A percentile compares a stretch with the other conserved stretches of the same genome.
Evolutionary conservation across 1,284 basidiomycete species (phyloP).

Genomic region (Ustilago loliicola): DNA sequence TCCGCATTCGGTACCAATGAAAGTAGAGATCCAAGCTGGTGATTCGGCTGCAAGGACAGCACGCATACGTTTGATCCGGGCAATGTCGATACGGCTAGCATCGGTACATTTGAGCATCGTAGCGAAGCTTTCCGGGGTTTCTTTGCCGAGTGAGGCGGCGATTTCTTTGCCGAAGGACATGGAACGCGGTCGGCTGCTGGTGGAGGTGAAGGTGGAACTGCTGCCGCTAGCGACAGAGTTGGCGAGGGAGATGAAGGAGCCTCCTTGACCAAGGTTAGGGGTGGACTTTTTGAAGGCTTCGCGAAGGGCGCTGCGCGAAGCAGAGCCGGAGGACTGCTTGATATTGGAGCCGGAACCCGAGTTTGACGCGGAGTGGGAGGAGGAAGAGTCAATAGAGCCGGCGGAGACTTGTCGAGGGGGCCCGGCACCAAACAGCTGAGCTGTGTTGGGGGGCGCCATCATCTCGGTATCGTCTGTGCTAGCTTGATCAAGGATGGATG

Average conservation of each 20-base stretch:
- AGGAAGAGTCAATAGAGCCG: conserved; percentile 29
- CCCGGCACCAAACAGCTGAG: conserved; percentile 44
- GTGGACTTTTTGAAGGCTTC: conserved; percentile 46
- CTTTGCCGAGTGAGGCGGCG: conserved; percentile 32
- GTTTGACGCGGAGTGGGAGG: conserved; percentile 4
- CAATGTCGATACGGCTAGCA: conserved; percentile 46
- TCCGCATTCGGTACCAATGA: conserved; percentile 77
- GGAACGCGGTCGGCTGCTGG: conserved; percentile 25
- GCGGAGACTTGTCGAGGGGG: conserved; percentile 38
- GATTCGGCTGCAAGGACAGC: conserved; percentile 63
- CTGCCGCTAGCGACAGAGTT: conserved; percentile 25
- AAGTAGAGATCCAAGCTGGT: conserved; percentile 89
- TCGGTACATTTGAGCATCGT: conserved; percentile 58
- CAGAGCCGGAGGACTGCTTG: conserved; percentile 19
- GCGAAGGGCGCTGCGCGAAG: conserved; percentile 28
- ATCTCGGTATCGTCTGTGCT: conserved; percentile 25
- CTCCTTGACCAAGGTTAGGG: conserved; percentile 47
- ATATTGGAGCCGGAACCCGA: conserved; percentile 10
- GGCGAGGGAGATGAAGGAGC: conserved; percentile 43
- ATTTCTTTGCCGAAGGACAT: conserved; percentile 50
- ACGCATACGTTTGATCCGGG: conserved; percentile 59
- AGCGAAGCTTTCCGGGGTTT: conserved; percentile 54
- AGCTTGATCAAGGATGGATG: conserved; percentile 19
- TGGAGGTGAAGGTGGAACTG: background rate
- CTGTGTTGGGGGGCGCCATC: conserved; percentile 51